These are phyloP conservation scores for Mycena capillaripes DNA, from an alignment of 768 basidiomycete species.

Conservation along the genomic window DNA sequence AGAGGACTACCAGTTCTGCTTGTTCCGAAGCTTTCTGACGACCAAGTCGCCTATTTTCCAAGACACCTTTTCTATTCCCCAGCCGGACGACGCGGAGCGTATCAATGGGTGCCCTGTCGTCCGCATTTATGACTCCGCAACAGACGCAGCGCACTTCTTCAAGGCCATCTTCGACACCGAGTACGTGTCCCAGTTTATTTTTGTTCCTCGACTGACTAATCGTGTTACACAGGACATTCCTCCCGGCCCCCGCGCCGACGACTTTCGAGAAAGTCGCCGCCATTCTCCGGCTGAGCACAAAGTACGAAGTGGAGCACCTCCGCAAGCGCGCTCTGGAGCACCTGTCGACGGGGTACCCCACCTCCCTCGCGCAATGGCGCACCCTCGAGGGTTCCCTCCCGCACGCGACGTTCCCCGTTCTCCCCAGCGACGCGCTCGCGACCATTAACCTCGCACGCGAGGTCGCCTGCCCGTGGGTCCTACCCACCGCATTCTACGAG, in stretches of 20 bases:
- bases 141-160: constrained; percentile 35
- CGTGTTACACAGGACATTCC: constrained; percentile 32
- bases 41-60: constrained; percentile 38
- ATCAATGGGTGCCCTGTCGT: constrained; percentile 36
- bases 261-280: constrained; percentile 32
- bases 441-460: constrained; percentile 38
- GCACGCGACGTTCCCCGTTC: constrained; percentile 33
- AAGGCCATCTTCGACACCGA: constrained; percentile 35
- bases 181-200: constrained; percentile 13
- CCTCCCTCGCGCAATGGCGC: constrained; percentile 35
- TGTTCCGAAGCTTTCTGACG: constrained; percentile 30
- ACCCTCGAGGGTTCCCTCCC: constrained; percentile 8
- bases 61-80: constrained; percentile 38
- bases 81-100: constrained; percentile 31
- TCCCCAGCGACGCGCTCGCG: constrained; percentile 33
- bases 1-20: constrained; percentile 32
- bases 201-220: not conserved
- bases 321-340: constrained; percentile 36
- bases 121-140: constrained; percentile 31
- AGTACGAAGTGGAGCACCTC: constrained; percentile 38
- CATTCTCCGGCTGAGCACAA: constrained; percentile 39
- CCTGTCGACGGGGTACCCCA: constrained; percentile 38
- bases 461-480: constrained; percentile 35
- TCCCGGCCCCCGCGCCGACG: constrained; percentile 35
- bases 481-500: constrained; percentile 39